A percentile compares a stretch with the other conserved stretches of the same genome.
Evolutionary conservation across 176 grass and related monocot genomes (phyloP).

Genomic region (Aegilops tauschii): DNA sequence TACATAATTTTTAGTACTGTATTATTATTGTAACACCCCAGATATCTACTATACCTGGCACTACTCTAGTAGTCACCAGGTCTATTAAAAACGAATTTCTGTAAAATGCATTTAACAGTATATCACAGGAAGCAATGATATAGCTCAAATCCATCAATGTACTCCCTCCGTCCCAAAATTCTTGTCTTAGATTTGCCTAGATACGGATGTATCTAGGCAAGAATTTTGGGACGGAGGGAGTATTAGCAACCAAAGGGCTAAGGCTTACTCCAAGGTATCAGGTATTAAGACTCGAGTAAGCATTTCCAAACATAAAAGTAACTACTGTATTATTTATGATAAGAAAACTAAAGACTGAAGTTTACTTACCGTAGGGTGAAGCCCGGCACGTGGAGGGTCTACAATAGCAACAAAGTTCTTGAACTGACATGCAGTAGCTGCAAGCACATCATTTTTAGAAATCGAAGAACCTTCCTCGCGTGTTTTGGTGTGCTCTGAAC

Average conservation of each 20-base stretch:
- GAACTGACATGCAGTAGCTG: slow-evolving; percentile 41
- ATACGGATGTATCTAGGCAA: too few species aligned
- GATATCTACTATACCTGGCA: neutral
- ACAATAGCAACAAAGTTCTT: slow-evolving; percentile 93
- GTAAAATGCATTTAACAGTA: neutral
- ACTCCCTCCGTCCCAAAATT: too few species aligned
- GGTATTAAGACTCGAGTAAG: neutral
- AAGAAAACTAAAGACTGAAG: slow-evolving; percentile 15
- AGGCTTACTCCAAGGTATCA: too few species aligned
- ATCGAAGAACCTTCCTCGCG: slow-evolving; percentile 3
- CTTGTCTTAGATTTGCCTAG: too few species aligned
- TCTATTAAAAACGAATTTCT: neutral
- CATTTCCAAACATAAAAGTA: neutral
- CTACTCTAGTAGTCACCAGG: neutral
- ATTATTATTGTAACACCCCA: neutral
- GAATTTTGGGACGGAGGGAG: too few species aligned
- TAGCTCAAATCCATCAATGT: neutral
- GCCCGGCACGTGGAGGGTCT: slow-evolving; percentile 87
- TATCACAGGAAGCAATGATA: neutral
- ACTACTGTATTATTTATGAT: neutral
- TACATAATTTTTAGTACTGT: neutral
- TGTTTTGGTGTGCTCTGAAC: slow-evolving; percentile 32
- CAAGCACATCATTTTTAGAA: slow-evolving; percentile 16
- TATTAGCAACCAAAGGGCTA: neutral
- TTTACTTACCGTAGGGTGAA: slow-evolving; percentile 87